phyloP scores from a whole-genome alignment of 2,329 filamentous ascomycete species.

The Cytospora paraplurivora region DNA sequence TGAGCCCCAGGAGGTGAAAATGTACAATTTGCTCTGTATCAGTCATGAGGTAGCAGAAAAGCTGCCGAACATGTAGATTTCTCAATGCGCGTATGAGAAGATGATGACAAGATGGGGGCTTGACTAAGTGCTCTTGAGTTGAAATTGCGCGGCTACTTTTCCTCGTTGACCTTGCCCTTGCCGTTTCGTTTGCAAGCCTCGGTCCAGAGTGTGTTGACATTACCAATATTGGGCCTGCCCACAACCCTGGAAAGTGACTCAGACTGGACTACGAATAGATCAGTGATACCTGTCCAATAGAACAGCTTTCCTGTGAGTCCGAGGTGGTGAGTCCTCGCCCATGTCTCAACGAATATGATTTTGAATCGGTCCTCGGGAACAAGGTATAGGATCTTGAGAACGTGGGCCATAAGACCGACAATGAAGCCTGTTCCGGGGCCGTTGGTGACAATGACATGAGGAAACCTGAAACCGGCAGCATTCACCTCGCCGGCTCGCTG shows the following conservation, averaged over 20 bases:
- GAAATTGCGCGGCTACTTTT: background rate
- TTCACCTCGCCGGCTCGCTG: slow-evolving; percentile 25
- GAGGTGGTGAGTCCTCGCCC: slow-evolving; percentile 79
- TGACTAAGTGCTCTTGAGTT: background rate
- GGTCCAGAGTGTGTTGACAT: slow-evolving; percentile 20
- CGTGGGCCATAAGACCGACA: slow-evolving; percentile 56
- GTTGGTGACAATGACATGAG: slow-evolving; percentile 81
- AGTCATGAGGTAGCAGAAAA: background rate
- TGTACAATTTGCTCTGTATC: background rate
- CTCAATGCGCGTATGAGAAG: background rate
- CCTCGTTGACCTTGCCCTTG: background rate
- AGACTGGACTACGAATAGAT: slow-evolving; percentile 85
- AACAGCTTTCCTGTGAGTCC: slow-evolving; percentile 85
- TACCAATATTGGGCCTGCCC: slow-evolving; percentile 39
- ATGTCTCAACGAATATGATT: slow-evolving; percentile 87
- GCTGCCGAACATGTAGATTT: background rate
- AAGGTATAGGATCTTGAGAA: slow-evolving; percentile 49
- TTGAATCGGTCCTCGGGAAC: slow-evolving; percentile 61
- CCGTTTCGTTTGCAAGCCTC: background rate
- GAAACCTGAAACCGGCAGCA: slow-evolving; percentile 47
- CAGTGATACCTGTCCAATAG: slow-evolving; percentile 63
- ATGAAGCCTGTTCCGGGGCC: slow-evolving; percentile 88
- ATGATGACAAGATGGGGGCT: background rate
- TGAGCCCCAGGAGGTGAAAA: background rate
- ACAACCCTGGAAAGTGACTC: slow-evolving; percentile 57